phyloP scores from a whole-genome alignment of 192 early-diverging fungal species.

The Radiomyces spectabilis region DNA sequence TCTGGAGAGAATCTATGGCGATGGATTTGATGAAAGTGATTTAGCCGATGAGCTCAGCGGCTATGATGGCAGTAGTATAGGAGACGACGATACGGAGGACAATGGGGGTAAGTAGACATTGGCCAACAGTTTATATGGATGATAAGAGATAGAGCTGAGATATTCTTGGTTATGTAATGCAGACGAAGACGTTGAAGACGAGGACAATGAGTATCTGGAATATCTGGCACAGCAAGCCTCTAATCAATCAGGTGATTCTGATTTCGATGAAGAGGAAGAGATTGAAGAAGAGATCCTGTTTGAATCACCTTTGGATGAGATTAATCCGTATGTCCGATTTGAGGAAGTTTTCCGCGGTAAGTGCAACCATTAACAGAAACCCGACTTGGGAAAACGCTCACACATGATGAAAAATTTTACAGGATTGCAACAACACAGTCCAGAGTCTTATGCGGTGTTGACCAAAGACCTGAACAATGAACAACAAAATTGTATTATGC shows the following conservation, averaged over 20 bases:
- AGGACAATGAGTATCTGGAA: constrained; percentile 54
- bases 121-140: neutral
- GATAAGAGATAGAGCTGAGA: neutral
- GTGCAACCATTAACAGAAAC: no score
- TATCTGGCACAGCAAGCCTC: constrained; percentile 48
- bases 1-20: constrained; percentile 45
- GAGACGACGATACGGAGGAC: constrained; percentile 38
- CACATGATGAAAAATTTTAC: no score
- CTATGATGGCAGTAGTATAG: constrained; percentile 47
- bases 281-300: constrained; percentile 71
- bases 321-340: constrained; percentile 69
- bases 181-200: constrained; percentile 54
- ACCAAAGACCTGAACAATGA: constrained; percentile 46
- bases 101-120: constrained; percentile 5
- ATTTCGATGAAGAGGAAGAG: constrained; percentile 53
- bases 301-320: constrained; percentile 70
- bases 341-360: constrained; percentile 52
- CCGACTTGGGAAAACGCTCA: no score
- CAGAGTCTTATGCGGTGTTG: constrained; percentile 43
- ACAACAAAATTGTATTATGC: constrained; percentile 41
- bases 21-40: constrained; percentile 50
- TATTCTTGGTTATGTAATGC: neutral
- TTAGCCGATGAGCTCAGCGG: constrained; percentile 20
- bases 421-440: constrained; percentile 55
- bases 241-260: constrained; percentile 29